Percentiles rank a stretch among this genome's conserved stretches.
Evolutionary conservation across 2,329 filamentous ascomycete species (phyloP).

Genomic region (Claviceps spartinae): DNA sequence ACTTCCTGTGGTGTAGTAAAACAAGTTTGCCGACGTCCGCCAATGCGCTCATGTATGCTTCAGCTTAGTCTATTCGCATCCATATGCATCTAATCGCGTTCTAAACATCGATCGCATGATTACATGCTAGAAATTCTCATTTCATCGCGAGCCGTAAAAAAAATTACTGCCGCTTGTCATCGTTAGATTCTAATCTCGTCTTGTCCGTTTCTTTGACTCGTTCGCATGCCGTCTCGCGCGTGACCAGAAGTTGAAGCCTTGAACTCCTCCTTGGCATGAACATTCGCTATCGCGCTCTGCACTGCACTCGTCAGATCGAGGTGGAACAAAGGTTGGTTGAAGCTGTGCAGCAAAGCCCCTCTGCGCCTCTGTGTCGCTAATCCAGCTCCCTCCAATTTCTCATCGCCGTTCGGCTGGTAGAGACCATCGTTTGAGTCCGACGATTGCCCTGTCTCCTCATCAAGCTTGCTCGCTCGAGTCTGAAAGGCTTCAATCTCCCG

Average conservation of each 20-base stretch:
- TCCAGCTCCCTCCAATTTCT: constrained; percentile 21
- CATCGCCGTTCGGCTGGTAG: constrained; percentile 18
- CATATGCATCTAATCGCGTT: not conserved
- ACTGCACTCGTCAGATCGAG: constrained; percentile 81
- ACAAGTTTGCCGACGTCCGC: no score
- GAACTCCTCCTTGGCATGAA: constrained; percentile 39
- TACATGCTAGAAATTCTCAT: not conserved
- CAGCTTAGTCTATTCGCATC: not conserved
- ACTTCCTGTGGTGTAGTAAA: no score
- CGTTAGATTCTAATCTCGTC: not conserved
- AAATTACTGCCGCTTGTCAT: not conserved
- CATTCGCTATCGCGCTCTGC: constrained; percentile 73
- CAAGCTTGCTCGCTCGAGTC: constrained; percentile 7
- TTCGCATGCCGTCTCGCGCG: not conserved
- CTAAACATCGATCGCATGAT: no score
- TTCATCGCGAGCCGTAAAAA: not conserved
- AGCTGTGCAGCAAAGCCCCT: constrained; percentile 61
- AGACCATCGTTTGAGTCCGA: constrained; percentile 2
- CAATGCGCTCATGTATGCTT: no score
- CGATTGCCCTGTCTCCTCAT: constrained; percentile 25
- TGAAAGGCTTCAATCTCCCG: constrained; percentile 4
- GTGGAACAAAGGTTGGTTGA: constrained; percentile 87
- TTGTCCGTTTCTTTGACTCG: not conserved
- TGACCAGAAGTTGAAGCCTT: constrained; percentile 1
- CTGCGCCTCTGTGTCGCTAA: constrained; percentile 25